Evolutionary conservation across 140 eudicot genomes (phyloP).

Genomic region (Bidens hawaiensis): DNA sequence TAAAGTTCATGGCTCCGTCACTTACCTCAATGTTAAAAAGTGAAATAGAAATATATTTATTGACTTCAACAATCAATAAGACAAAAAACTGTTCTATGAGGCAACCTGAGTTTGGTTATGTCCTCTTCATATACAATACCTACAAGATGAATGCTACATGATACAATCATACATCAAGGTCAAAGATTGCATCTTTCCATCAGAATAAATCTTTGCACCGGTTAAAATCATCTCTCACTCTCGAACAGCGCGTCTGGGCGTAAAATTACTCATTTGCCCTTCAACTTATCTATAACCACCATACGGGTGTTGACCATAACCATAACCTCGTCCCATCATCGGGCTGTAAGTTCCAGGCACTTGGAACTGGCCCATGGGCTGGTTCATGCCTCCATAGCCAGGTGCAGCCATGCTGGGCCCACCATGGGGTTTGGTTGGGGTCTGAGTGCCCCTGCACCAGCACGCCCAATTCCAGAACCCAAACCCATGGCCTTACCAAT

Average conservation of each 20-base stretch:
- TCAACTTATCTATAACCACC: constrained; percentile 60
- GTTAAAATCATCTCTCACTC: background rate
- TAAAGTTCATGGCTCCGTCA: background rate
- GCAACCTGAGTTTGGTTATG: constrained; percentile 40
- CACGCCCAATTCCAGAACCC: constrained; percentile 94
- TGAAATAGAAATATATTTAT: constrained; percentile 4
- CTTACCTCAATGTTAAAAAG: background rate
- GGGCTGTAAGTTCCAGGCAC: constrained; percentile 75
- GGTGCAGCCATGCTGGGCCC: constrained; percentile 58
- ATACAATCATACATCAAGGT: constrained; percentile 34
- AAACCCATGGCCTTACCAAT: constrained; percentile 99
- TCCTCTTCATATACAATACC: constrained; percentile 40
- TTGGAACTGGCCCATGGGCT: constrained; percentile 51
- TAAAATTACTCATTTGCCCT: constrained; percentile 12
- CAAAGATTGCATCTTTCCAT: constrained; percentile 9
- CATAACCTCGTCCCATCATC: constrained; percentile 58
- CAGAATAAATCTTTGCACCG: constrained; percentile 6
- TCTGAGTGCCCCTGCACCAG: constrained; percentile 70
- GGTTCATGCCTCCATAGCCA: constrained; percentile 33
- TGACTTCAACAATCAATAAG: constrained; percentile 21
- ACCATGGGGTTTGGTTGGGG: constrained; percentile 57
- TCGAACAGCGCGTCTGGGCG: background rate
- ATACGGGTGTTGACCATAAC: constrained; percentile 80
- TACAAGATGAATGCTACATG: constrained; percentile 13
- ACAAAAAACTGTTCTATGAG: constrained; percentile 21